Conservation (phyloP, 2,329 filamentous ascomycete species). For the Aspergillus tanneri region DNA sequence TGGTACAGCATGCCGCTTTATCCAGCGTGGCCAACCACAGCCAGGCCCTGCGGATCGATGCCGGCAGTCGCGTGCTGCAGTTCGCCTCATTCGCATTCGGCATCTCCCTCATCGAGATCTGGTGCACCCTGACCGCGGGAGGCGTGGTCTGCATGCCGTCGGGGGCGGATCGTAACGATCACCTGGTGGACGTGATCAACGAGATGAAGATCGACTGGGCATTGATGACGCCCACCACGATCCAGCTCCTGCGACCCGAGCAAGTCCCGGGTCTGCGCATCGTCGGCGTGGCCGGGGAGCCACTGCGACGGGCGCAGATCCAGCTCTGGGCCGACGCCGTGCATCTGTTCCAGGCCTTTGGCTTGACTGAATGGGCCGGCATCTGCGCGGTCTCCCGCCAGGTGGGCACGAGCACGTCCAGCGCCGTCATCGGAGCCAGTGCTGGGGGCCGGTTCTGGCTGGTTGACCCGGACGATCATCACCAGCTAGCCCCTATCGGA, state of each 20-base stretch:
- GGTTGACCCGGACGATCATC: constrained; percentile 14
- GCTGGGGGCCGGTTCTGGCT: constrained; percentile 17
- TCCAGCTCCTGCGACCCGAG: not conserved
- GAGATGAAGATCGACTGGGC: not conserved
- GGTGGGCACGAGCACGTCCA: no score
- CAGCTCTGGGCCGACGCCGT: not conserved
- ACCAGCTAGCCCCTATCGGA: constrained; percentile 10
- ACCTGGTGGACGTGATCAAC: constrained; percentile 30
- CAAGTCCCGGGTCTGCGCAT: not conserved
- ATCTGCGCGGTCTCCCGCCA: not conserved
- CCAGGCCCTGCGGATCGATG: not conserved
- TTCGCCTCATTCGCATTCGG: constrained; percentile 52
- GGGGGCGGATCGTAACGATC: constrained; percentile 40
- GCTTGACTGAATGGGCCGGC: constrained; percentile 11
- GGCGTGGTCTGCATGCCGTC: constrained; percentile 56
- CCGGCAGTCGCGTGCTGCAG: constrained; percentile 45
- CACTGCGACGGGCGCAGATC: not conserved
- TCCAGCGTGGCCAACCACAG: not conserved
- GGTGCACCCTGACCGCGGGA: constrained; percentile 51
- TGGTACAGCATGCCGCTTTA: constrained; percentile 17
- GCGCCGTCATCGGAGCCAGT: constrained; percentile 10
- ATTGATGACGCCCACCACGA: not conserved
- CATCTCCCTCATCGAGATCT: constrained; percentile 48
- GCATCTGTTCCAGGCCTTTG: not conserved
- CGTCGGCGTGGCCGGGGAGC: constrained; percentile 1